Evolutionary conservation across 148 eudicot species (phyloP).

Genomic region (Salicornia ramosissima): DNA sequence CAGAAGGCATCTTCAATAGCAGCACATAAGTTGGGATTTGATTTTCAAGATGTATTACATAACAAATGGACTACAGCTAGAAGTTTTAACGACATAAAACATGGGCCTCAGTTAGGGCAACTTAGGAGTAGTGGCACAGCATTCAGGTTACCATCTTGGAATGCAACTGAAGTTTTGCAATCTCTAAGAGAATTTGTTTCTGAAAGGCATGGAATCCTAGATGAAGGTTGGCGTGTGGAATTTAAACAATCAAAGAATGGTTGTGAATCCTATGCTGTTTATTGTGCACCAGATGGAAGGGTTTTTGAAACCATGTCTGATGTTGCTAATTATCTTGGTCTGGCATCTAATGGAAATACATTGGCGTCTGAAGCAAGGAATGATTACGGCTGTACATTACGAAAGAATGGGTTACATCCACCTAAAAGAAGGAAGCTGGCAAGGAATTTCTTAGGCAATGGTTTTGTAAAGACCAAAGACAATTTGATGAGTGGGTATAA

Average conservation of each 20-base stretch:
- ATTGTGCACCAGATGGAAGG: constrained; percentile 49
- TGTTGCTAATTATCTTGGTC: constrained; percentile 46
- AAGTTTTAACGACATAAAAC: constrained; percentile 33
- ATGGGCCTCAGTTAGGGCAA: constrained; percentile 31
- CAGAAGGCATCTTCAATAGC: constrained; percentile 32
- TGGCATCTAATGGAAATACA: constrained; percentile 26
- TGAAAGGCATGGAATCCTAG: constrained; percentile 40
- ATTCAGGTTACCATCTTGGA: constrained; percentile 26
- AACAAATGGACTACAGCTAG: constrained; percentile 21
- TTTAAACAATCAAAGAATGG: constrained; percentile 33
- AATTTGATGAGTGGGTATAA: constrained; percentile 15
- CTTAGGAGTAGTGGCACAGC: constrained; percentile 39
- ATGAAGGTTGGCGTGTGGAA: constrained; percentile 50
- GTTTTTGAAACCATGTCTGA: constrained; percentile 44
- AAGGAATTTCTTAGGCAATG: constrained; percentile 26
- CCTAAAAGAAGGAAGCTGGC: constrained; percentile 31
- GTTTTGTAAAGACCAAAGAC: constrained; percentile 22
- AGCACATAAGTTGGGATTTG: constrained; percentile 25
- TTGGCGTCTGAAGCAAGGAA: constrained; percentile 30
- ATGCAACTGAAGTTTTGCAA: constrained; percentile 38
- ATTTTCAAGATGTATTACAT: constrained; percentile 32
- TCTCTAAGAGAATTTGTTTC: constrained; percentile 46
- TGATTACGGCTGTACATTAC: constrained; percentile 30
- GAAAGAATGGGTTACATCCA: constrained; percentile 28
- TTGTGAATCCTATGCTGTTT: constrained; percentile 38